Percentiles rank a stretch among this genome's conserved stretches.
Evolutionary conservation across 371 early-diverging fungal species (phyloP).

Genomic region (Mortierella sp.): DNA sequence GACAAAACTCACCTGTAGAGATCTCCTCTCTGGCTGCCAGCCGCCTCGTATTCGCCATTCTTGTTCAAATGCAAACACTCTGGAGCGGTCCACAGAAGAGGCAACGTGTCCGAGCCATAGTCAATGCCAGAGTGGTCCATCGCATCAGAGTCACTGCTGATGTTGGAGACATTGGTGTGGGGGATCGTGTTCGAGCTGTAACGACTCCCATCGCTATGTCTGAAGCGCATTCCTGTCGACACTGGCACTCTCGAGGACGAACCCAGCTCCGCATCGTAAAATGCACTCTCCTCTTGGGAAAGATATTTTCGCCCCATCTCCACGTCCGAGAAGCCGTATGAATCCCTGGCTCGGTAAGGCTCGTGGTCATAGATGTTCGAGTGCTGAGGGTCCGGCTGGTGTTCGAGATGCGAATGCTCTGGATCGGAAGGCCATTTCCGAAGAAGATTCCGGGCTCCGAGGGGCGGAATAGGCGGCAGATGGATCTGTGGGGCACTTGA

Average conservation of each 20-base stretch:
- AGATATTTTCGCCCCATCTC: too few species aligned
- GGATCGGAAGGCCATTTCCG: neutral
- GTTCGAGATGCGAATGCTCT: neutral
- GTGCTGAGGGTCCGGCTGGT: neutral
- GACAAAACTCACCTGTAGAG: conserved; percentile 50
- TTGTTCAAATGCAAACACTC: conserved; percentile 53
- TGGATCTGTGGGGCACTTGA: conserved; percentile 14
- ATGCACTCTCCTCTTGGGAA: neutral
- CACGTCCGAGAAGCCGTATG: too few species aligned
- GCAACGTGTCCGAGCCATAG: conserved; percentile 16
- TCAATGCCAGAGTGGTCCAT: conserved; percentile 31
- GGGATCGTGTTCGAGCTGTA: conserved; percentile 8
- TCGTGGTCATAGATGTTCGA: too few species aligned
- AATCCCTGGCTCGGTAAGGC: too few species aligned
- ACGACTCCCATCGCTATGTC: conserved; percentile 11
- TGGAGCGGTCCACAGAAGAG: conserved; percentile 60
- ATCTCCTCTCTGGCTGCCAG: conserved; percentile 57
- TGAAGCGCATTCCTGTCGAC: neutral
- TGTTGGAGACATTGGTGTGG: neutral
- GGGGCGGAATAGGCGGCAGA: neutral
- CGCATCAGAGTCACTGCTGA: conserved; percentile 23
- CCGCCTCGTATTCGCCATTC: conserved; percentile 43
- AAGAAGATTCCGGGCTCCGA: neutral
- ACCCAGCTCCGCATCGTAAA: neutral
- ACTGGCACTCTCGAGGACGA: neutral